Evolutionary conservation across 805 yeast genomes (phyloP).

Genomic region (Cyberlindnera bimundalis): DNA sequence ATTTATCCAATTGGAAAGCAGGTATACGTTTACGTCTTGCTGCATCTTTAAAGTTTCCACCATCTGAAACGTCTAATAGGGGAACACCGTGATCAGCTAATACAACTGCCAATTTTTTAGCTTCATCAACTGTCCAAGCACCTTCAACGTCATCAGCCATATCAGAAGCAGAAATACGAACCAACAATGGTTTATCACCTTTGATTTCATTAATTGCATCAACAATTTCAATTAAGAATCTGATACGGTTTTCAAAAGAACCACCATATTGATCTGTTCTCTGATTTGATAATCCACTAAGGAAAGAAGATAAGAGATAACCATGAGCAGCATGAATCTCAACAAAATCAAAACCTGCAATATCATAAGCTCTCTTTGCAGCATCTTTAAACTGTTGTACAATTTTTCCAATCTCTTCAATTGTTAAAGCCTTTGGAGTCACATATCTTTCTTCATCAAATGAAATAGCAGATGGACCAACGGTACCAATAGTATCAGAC

Average conservation of each 20-base stretch:
- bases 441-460: conserved; percentile 21
- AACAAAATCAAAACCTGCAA: conserved; percentile 29
- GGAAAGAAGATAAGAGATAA: conserved; percentile 47
- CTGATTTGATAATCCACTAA: conserved; percentile 40
- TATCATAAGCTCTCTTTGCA: conserved; percentile 46
- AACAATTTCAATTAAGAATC: conserved; percentile 47
- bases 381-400: conserved; percentile 41
- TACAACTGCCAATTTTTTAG: conserved; percentile 35
- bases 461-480: conserved; percentile 44
- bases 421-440: conserved; percentile 42
- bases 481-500: conserved; percentile 35
- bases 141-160: conserved; percentile 16
- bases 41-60: conserved; percentile 41
- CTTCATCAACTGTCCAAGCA: conserved; percentile 19
- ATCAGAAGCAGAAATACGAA: conserved; percentile 22
- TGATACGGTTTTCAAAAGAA: conserved; percentile 51
- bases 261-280: conserved; percentile 68
- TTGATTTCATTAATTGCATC: conserved; percentile 50
- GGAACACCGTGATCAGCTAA: conserved; percentile 45
- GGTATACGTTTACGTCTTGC: conserved; percentile 20
- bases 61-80: conserved; percentile 52
- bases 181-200: conserved; percentile 43
- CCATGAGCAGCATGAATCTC: conserved; percentile 48
- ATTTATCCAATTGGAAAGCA: conserved; percentile 38
- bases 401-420: conserved; percentile 38